A percentile compares a stretch with the other conserved stretches of the same genome.
Conservation (phyloP, 1,139 yeast species). For the Debaryomyces coudertii region DNA sequence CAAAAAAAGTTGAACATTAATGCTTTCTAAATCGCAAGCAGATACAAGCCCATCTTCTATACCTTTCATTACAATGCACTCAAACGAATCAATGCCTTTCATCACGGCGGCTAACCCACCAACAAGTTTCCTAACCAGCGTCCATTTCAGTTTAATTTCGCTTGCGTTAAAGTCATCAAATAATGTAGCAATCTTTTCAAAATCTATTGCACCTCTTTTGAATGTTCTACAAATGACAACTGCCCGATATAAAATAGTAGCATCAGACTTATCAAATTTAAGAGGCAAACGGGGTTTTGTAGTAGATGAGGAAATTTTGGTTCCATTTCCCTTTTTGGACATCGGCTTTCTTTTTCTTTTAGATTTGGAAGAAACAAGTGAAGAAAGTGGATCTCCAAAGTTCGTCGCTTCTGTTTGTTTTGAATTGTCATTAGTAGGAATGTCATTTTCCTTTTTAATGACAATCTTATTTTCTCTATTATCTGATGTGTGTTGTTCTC, state of each 20-base stretch:
- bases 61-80: slow-evolving; percentile 53
- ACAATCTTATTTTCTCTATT: slow-evolving; percentile 9
- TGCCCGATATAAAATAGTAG: slow-evolving; percentile 54
- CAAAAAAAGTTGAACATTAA: slow-evolving; percentile 52
- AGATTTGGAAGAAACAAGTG: slow-evolving; percentile 27
- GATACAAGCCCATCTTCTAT: slow-evolving; percentile 54
- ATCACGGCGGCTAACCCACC: slow-evolving; percentile 57
- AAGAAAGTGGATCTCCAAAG: slow-evolving; percentile 19
- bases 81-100: slow-evolving; percentile 62
- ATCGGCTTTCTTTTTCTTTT: slow-evolving; percentile 18
- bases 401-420: slow-evolving; percentile 5
- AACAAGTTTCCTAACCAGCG: slow-evolving; percentile 53
- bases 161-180: slow-evolving; percentile 42
- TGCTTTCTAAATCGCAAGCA: slow-evolving; percentile 47
- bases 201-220: slow-evolving; percentile 54
- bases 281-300: slow-evolving; percentile 25
- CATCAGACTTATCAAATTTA: slow-evolving; percentile 47
- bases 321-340: slow-evolving; percentile 13
- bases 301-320: slow-evolving; percentile 7
- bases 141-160: slow-evolving; percentile 62
- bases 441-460: slow-evolving; percentile 12
- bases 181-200: slow-evolving; percentile 54
- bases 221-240: slow-evolving; percentile 66
- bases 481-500: slow-evolving; percentile 6
- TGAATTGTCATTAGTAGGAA: slow-evolving; percentile 15